Evolutionary conservation across 164 flowering plant species (phyloP).

Genomic region (Nymphaea colorata): DNA sequence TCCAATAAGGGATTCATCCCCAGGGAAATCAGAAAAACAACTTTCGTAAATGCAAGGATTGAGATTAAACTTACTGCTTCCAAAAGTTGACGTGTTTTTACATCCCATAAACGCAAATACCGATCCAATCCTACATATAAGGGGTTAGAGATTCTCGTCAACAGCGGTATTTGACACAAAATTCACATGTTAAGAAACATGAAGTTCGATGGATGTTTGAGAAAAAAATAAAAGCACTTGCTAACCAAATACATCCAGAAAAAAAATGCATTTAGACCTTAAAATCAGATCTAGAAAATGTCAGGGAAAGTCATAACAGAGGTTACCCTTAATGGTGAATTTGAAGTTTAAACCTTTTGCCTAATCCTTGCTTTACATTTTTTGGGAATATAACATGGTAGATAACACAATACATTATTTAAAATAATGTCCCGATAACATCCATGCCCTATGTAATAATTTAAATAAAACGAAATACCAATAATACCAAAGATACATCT

Average conservation of each 20-base stretch:
- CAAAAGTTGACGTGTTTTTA: conserved; percentile 65
- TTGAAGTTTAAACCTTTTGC: too few relatives aligned
- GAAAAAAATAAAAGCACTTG: background rate
- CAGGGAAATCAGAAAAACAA: too few relatives aligned
- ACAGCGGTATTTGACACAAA: background rate
- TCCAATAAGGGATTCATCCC: too few relatives aligned
- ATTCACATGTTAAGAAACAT: background rate
- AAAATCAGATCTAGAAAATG: background rate
- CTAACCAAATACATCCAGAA: background rate
- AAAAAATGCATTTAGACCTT: background rate
- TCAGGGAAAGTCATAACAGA: background rate
- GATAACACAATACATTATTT: too few relatives aligned
- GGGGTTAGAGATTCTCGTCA: background rate
- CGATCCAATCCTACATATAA: conserved; percentile 59
- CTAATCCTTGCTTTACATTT: too few relatives aligned
- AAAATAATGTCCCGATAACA: too few relatives aligned
- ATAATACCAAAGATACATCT: too few relatives aligned
- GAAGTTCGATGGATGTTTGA: background rate
- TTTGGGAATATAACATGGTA: too few relatives aligned
- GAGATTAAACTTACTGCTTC: conserved; percentile 51
- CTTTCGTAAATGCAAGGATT: background rate
- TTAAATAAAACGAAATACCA: too few relatives aligned
- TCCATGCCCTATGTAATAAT: too few relatives aligned
- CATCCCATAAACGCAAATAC: conserved; percentile 84
- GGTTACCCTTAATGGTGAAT: too few relatives aligned